These are phyloP conservation scores for Tulasnella sp. DNA, from an alignment of 768 basidiomycete genomes.

Conservation along the genomic window DNA sequence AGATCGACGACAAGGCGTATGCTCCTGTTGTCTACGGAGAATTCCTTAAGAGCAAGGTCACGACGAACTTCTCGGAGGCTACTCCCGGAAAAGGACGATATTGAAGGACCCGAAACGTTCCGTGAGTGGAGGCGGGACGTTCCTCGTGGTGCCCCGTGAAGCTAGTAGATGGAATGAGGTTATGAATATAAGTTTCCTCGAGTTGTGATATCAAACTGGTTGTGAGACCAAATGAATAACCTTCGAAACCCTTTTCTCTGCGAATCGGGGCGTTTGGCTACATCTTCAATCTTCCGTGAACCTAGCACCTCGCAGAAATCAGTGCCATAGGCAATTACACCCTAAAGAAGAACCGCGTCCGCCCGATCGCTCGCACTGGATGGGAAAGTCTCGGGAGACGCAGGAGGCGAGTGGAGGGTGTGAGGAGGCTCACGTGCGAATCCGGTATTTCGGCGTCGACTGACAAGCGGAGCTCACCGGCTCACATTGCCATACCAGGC, in stretches of 20 bases:
- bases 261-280: neutral
- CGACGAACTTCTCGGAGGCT: conserved; percentile 43
- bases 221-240: neutral
- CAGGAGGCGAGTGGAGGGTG: neutral
- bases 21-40: conserved; percentile 61
- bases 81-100: neutral
- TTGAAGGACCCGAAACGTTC: neutral
- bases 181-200: neutral
- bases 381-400: neutral
- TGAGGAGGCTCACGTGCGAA: neutral
- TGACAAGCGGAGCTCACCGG: neutral
- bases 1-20: conserved; percentile 20
- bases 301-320: too few relatives aligned
- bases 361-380: neutral
- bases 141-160: neutral
- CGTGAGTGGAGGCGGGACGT: neutral
- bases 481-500: neutral
- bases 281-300: too few relatives aligned
- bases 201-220: neutral
- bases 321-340: neutral
- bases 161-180: neutral
- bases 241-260: neutral
- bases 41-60: conserved; percentile 63
- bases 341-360: neutral
- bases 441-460: neutral